Percentiles rank a stretch among this genome's conserved stretches.
phyloP scores from a whole-genome alignment of 1,284 basidiomycete genomes.

The Ceratobasidium sp. region DNA sequence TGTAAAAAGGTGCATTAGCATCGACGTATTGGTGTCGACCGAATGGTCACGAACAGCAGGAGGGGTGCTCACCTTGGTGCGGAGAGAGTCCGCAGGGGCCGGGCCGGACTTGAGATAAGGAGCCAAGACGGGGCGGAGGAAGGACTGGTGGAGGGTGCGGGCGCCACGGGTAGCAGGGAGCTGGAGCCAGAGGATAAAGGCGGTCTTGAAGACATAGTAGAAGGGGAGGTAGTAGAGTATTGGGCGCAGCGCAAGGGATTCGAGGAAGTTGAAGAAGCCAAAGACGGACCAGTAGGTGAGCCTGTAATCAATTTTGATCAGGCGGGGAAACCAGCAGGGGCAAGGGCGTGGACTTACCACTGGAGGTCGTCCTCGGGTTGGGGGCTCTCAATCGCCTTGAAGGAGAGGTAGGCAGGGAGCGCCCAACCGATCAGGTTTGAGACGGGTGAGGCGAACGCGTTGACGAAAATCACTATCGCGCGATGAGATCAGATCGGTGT shows the following conservation, averaged over 20 bases:
- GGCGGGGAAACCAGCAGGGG: conserved; percentile 5
- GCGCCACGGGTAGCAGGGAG: conserved; percentile 68
- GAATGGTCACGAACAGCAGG: conserved; percentile 28
- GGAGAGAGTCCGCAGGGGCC: conserved; percentile 37
- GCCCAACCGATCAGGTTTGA: conserved; percentile 88
- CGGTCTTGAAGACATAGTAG: conserved; percentile 91
- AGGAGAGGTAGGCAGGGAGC: conserved; percentile 85
- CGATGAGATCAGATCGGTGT: conserved; percentile 42
- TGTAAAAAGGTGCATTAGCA: conserved; percentile 8
- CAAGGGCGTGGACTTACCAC: conserved; percentile 60
- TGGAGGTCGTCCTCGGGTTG: conserved; percentile 80
- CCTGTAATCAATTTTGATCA: conserved; percentile 9
- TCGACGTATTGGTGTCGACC: neutral
- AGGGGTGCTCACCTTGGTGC: conserved; percentile 42
- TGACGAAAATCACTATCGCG: conserved; percentile 73
- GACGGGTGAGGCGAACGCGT: conserved; percentile 81
- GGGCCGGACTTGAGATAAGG: conserved; percentile 42
- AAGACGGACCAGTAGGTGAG: conserved; percentile 90
- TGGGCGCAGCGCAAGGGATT: conserved; percentile 76
- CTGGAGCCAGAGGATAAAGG: conserved; percentile 89
- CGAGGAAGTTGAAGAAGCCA: conserved; percentile 86
- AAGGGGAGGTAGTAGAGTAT: conserved; percentile 87
- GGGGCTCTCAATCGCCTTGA: conserved; percentile 84
- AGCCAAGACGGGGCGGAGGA: conserved; percentile 47
- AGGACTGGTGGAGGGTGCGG: conserved; percentile 43